Base-by-base conservation (phyloP, 164 flowering plant genomes). In the Annona squamosa region DNA sequence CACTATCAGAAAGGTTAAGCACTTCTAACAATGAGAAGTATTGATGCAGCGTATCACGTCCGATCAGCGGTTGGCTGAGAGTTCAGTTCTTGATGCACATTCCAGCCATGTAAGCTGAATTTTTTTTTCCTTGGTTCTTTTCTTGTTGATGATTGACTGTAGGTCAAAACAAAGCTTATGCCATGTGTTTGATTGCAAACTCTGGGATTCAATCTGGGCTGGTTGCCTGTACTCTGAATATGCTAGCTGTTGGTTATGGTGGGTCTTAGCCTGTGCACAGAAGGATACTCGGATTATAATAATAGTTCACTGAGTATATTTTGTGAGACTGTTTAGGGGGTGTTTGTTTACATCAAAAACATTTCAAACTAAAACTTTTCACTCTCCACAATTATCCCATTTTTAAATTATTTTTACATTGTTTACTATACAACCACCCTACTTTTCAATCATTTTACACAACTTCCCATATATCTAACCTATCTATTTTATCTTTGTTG, bases 21-120 rank as follows among this genome's bases (percentile, higher is more conserved):
- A 4, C 16, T 7, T 62, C 67, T 71, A 42, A 71, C 46, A 45
- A 17, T 7, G 19, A 56, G 37, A 68, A 46, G 46, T 66, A 41
- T 63, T 65, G 74, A 65, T 81, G 81, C 92, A 92, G 98, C 85
- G 98, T 47, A 84, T 95, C 61, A 95, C 94, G 61, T 81, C 98
- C 71, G 86, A 83, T 72, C 98, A 95, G 77, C 91, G 97, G 3
- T 73, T 87, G 88, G 86, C 85, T 18, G 98, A 93, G 81, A 93
- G 96, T 82, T 89, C 96, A 46, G 82, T 95, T 75, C 91, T 95
- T 82, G 96, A 91, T 82, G 84, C 92, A 65, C 94, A 90, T 84
- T 69, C 85, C 73, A 78, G 77, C 75, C 78, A 86, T 70, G 99
- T 93, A 80, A 87, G 91, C 69, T 72, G 46, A n/a, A 63, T 2